phyloP scores from a whole-genome alignment of 257 asterid genomes.

The Fraxinus pennsylvanica region DNA sequence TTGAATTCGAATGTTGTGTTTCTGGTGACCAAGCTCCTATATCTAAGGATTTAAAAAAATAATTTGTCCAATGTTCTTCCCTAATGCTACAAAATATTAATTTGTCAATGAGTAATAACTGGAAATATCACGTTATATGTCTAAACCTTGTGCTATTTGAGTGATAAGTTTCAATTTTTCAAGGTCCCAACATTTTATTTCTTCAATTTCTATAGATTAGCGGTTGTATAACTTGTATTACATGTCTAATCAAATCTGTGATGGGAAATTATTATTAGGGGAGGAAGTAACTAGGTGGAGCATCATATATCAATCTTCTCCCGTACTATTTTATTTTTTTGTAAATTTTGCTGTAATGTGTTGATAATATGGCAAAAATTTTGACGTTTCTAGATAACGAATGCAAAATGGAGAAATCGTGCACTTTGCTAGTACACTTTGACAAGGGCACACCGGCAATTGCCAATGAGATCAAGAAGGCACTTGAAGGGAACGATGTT shows the following conservation, averaged over 20 bases:
- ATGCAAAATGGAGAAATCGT: constrained; percentile 78
- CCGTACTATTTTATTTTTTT: background rate
- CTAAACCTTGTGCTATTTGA: constrained; percentile 12
- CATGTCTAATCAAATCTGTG: constrained; percentile 1
- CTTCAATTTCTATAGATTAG: background rate
- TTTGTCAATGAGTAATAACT: background rate
- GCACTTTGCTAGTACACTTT: constrained; percentile 76
- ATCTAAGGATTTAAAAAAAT: constrained; percentile 1
- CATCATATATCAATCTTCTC: background rate
- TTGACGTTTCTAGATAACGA: constrained; percentile 26
- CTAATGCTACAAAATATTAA: background rate
- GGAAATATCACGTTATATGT: background rate
- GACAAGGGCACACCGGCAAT: constrained; percentile 89
- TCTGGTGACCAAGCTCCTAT: background rate
- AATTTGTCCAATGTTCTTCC: background rate
- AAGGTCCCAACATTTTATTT: background rate
- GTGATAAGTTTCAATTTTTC: constrained; percentile 13
- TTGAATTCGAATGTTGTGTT: background rate
- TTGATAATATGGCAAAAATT: constrained; percentile 6
- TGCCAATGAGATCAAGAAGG: constrained; percentile 89
- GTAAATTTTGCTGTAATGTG: background rate
- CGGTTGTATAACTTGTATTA: constrained; percentile 7
- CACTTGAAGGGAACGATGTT: constrained; percentile 80
- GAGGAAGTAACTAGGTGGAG: constrained; percentile 8
- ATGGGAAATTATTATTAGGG: background rate